Conservation (phyloP, 352 stramenopile genomes). For the Pythium coloratum region DNA sequence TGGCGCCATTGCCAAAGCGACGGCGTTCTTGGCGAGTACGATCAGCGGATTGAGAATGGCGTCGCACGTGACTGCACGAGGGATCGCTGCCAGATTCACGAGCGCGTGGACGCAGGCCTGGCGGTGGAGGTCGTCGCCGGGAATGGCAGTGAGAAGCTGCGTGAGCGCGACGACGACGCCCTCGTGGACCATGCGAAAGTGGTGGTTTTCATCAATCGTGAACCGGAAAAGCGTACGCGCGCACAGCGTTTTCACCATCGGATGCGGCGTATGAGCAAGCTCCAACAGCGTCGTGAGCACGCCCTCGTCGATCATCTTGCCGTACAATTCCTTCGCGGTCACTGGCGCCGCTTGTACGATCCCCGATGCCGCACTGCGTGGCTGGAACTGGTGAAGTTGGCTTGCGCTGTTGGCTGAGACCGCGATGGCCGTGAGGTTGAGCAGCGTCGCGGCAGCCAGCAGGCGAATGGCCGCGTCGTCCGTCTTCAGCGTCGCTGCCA, state of each 20-base stretch:
- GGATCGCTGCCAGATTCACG: slow-evolving; percentile 67
- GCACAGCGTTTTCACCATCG: slow-evolving; percentile 68
- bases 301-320: slow-evolving; percentile 75
- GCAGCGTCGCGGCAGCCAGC: slow-evolving; percentile 67
- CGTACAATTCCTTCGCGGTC: slow-evolving; percentile 50
- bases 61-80: slow-evolving; percentile 73
- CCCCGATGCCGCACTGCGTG: background rate
- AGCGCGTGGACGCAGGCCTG: slow-evolving; percentile 66
- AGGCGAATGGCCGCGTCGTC: slow-evolving; percentile 68
- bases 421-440: slow-evolving; percentile 58
- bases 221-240: slow-evolving; percentile 71
- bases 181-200: slow-evolving; percentile 82
- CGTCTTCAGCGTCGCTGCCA: slow-evolving; percentile 62
- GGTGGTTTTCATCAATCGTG: slow-evolving; percentile 67
- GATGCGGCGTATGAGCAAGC: slow-evolving; percentile 60
- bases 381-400: slow-evolving; percentile 2
- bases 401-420: background rate
- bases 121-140: slow-evolving; percentile 51
- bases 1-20: slow-evolving; percentile 30
- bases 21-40: slow-evolving; percentile 35
- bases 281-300: slow-evolving; percentile 59
- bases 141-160: slow-evolving; percentile 57
- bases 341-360: slow-evolving; percentile 19
- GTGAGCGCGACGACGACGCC: slow-evolving; percentile 61
- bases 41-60: slow-evolving; percentile 58